Base-by-base conservation (phyloP, 257 asterid genomes). In the Solanum commersonii region DNA sequence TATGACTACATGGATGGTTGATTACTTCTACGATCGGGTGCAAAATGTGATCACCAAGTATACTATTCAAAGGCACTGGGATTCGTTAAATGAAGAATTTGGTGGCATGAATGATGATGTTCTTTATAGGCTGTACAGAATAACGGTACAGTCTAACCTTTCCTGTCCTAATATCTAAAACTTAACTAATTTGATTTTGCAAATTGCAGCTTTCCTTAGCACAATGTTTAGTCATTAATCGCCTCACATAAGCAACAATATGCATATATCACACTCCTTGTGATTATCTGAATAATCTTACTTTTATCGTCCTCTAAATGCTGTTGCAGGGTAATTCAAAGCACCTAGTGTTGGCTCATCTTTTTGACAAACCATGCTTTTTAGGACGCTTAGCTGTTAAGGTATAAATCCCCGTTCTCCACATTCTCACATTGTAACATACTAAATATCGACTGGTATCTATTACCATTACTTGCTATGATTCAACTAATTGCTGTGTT, bases 51-150 rank as follows among this genome's bases (percentile, higher is more conserved):
- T 97, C 49, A 59, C 87, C 22, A 92, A 91, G 70, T 89, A 95
- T 92, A 92, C 98, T 0, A 88, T 97, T 84, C 94, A 93, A 90
- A 88, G 96, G 87, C 99, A 97, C n/a, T 97, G 96, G 95, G 16
- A 40, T 5, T 87, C 96, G 8, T 85, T 97, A 63, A 97, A 97
- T n/a, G 99, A 96, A 91, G 99, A 97, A 92, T 89, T 92, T 25
- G 99, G 99, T 72, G 99, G 99, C 92, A 97, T 97, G 99, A 97
- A 97, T 81, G 99, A 97, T 81, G 99, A 97, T 72, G 94, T 94
- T 60, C 98, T 97, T 59, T 96, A 97, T 93, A 92, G 85, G 85
- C 86, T 97, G 71, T 94, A 94, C 92, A 88, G 89, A 79, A 87
- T 96, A 77, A 95, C 98, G 90, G 99, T 96, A 73, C 16, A 34